Evolutionary conservation across 2,329 filamentous ascomycete genomes (phyloP).

Genomic region (Pseudogymnoascus sp.): DNA sequence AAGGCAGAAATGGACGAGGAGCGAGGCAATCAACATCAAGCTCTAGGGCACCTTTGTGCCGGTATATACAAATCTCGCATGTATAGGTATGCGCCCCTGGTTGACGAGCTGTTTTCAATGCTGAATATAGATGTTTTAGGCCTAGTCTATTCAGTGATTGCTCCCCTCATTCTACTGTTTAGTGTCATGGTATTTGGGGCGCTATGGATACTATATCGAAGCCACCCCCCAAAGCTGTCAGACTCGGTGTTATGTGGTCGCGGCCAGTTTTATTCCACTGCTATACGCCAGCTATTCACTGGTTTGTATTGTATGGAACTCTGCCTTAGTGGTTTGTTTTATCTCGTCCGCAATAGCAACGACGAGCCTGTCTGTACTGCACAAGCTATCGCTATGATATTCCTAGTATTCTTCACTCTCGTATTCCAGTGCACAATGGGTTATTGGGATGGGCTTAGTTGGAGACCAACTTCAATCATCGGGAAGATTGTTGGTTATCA

Average conservation of each 20-base stretch:
- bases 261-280: slow-evolving; percentile 44
- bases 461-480: not conserved
- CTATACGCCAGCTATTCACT: slow-evolving; percentile 19
- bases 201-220: slow-evolving; percentile 63
- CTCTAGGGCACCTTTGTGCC: slow-evolving; percentile 69
- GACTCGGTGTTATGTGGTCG: slow-evolving; percentile 45
- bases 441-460: not conserved
- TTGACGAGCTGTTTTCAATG: slow-evolving; percentile 10
- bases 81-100: slow-evolving; percentile 12
- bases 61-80: slow-evolving; percentile 34
- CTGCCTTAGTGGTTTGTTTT: slow-evolving; percentile 19
- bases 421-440: slow-evolving; percentile 16
- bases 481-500: not conserved
- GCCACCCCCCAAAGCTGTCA: not conserved
- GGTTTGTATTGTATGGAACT: slow-evolving; percentile 21
- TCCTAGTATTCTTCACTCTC: slow-evolving; percentile 17
- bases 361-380: slow-evolving; percentile 14
- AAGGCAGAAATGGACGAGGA: slow-evolving; percentile 5
- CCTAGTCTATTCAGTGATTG: slow-evolving; percentile 74
- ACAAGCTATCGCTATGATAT: slow-evolving; percentile 20
- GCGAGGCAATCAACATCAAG: not conserved
- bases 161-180: slow-evolving; percentile 81
- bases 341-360: slow-evolving; percentile 17
- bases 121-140: slow-evolving; percentile 31
- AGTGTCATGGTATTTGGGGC: slow-evolving; percentile 81